Base-by-base conservation (phyloP, 2,329 filamentous ascomycete species). In the Phaeophleospora eucalypticola region DNA sequence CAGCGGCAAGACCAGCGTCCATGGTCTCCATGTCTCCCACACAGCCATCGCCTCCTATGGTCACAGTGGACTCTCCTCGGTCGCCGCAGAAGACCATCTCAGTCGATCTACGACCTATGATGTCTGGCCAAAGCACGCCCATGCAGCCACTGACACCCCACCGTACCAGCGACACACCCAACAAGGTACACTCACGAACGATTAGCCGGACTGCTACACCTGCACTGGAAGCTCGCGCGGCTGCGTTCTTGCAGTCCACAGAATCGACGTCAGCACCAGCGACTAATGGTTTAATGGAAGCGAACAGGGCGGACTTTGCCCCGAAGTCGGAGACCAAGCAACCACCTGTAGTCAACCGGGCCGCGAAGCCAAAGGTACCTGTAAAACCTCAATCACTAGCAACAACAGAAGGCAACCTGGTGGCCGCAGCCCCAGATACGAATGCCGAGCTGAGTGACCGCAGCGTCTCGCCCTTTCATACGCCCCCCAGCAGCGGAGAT, bases 291-390 rank as follows among this genome's bases (percentile, higher is more conserved):
- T 15, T 24, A 14, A 18, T 45, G 17, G 18, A 47, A 6, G 38
- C 46, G 16, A 41, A 24, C 2, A 41, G 36, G 4, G 21, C 49
- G 9, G 38, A 48, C 10, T 24, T 36, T 4, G 45, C 32, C 12
- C 21, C 36, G 12, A 54, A 56, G 29, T n/a, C 50, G 14, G 49
- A 54, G 16, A 49, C 67, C 9, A 75, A 76, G 3, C 65, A 75
- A 9, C 87, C 87, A 8, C 88, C 89, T 3, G 85, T 86, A 1
- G 77, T 90, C 32, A 93, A 94, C 64, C 82, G 90, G 45, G 82
- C 83, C 21, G 87, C 87, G 34, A 95, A 94, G 66, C 84, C 85
- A 3, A 83, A 81, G 58, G 78, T 86, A 44, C 75, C 75, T 9
- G 65, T 37, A 6, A 65, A 65, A 43, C 62, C 62, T 8, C 40